Evolutionary conservation across 2,329 filamentous ascomycete species (phyloP).

Genomic region (Pseudogymnoascus sp.): DNA sequence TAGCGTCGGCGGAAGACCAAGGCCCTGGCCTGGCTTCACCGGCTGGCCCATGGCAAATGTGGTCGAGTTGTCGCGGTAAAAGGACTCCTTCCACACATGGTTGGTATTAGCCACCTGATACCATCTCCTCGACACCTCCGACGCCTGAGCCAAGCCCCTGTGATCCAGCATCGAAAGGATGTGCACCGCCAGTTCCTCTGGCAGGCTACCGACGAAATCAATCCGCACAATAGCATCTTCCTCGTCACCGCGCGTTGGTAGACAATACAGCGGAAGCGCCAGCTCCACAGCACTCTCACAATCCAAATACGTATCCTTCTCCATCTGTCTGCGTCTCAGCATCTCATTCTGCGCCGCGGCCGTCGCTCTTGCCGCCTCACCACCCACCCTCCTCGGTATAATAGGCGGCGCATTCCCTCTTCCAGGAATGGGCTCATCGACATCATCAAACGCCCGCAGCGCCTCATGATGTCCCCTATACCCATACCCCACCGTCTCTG

Average conservation of each 20-base stretch:
- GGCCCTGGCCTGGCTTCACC: constrained; percentile 44
- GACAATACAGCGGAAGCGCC: not conserved
- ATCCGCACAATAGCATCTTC: constrained; percentile 42
- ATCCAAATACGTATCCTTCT: constrained; percentile 45
- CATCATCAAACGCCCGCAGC: not conserved
- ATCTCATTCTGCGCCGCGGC: constrained; percentile 52
- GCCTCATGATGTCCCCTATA: not conserved
- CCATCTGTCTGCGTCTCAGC: constrained; percentile 20
- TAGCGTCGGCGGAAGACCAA: constrained; percentile 46
- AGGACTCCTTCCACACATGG: constrained; percentile 57
- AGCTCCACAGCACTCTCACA: constrained; percentile 59
- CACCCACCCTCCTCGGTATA: constrained; percentile 51
- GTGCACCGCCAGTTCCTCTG: constrained; percentile 51
- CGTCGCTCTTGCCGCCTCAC: constrained; percentile 51
- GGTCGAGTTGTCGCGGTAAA: constrained; percentile 50
- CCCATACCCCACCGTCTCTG: constrained; percentile 5
- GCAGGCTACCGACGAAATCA: constrained; percentile 50
- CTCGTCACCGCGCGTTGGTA: constrained; percentile 30
- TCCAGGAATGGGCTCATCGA: constrained; percentile 21
- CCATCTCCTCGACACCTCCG: constrained; percentile 46
- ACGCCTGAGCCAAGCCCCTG: constrained; percentile 39
- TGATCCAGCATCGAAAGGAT: constrained; percentile 50
- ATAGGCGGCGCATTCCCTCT: constrained; percentile 47
- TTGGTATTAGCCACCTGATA: constrained; percentile 39
- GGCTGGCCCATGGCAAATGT: constrained; percentile 51